Base-by-base conservation (phyloP, 1,139 yeast species). In the Yamadazyma sp. region DNA sequence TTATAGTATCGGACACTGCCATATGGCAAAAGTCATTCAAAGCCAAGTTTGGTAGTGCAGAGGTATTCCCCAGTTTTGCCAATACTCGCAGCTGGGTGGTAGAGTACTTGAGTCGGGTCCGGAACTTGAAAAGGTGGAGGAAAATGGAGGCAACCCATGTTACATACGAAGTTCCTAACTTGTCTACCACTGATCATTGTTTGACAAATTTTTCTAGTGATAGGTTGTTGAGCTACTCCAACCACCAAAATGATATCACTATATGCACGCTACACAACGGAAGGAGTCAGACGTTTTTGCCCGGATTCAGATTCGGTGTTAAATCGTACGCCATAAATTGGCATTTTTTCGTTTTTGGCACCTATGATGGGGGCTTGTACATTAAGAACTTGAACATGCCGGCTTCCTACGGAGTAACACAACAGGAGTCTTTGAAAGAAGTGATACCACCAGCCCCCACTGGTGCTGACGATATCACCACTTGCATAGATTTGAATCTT, bases 11-110 rank as follows among this genome's bases (percentile, higher is more conserved):
- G 42, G 82, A 82, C 52, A 76, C 76, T 43, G 73, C 72, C 35
- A 69, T 82, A 6, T 83, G 90, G 90, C 70, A 71, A 50, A 70
- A 69, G 38, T 68, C 83, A 15, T 81, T 83, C 50, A 58, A 62
- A 18, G 52, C 66, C 18, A 67, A 67, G 38, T 76, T 76, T 46
- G 67, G 73, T 2, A 69, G 73, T 0, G 52, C 58, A 11, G 50
- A 53, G 2, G 41, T 51, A 11, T 83, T 84, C 53, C 80, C 88
- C 3, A 72, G 84, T 1, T 61, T 77, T n/a, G 67, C 84, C 0
- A 63, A 73, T 22, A 73, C 83, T 0, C 49, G 48, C n/a, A 59
- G 60, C 33, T 83, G 81, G 76, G 70, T 78, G 50, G 61, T 62
- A 23, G 92, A 84, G 55, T 71, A 79, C 48, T 65, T 77, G 31